A percentile compares a stretch with the other conserved stretches of the same genome.
phyloP scores from a whole-genome alignment of 805 yeast genomes.

The Cyberlindnera xylosilytica region DNA sequence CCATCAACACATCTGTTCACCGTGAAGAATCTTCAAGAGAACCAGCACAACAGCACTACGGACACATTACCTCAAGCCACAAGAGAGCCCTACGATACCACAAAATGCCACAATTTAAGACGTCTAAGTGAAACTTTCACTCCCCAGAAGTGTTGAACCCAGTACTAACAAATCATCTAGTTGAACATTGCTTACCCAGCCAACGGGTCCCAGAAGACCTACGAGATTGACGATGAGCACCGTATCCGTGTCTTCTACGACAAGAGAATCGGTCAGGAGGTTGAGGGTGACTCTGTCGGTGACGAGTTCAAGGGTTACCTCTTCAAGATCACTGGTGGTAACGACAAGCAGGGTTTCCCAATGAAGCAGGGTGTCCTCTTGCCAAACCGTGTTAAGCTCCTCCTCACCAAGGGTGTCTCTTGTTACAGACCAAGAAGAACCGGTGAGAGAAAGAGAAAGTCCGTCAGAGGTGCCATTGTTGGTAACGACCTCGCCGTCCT shows the following conservation, averaged over 20 bases:
- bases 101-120: too few species aligned
- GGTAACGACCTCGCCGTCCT: conserved; percentile 95
- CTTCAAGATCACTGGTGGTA: conserved; percentile 99
- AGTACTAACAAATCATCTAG: conserved; percentile 57
- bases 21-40: too few species aligned
- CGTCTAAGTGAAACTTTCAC: too few species aligned
- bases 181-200: conserved; percentile 99
- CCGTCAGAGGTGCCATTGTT: conserved; percentile 99
- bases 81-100: too few species aligned
- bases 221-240: conserved; percentile 99
- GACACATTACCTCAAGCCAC: too few species aligned
- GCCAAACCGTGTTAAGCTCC: conserved; percentile 98
- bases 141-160: too few species aligned
- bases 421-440: conserved; percentile 99
- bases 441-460: conserved; percentile 99
- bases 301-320: conserved; percentile 99
- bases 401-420: conserved; percentile 90
- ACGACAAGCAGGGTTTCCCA: conserved; percentile 99
- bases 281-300: conserved; percentile 96
- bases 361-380: conserved; percentile 99
- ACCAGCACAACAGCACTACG: too few species aligned
- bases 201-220: conserved; percentile 98
- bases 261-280: conserved; percentile 99
- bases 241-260: conserved; percentile 97
- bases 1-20: too few species aligned